Evolutionary conservation across 306 rosid genomes (phyloP).

Genomic region (Prunus dulcis): DNA sequence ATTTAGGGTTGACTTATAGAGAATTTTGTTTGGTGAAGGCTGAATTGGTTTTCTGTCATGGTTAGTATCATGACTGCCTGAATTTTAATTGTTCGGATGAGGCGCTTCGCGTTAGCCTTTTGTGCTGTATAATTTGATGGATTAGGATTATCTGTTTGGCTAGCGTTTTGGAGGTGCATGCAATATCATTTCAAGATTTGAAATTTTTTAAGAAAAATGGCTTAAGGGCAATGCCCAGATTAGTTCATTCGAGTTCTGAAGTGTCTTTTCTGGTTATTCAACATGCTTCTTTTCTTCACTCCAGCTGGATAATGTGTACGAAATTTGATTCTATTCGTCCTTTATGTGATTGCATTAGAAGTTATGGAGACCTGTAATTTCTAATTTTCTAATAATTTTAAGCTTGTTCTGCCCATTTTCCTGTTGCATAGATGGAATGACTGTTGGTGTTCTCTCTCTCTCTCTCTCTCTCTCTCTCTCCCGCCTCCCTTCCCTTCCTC

Average conservation of each 20-base stretch:
- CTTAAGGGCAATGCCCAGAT: background rate
- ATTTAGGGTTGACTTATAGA: background rate
- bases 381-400: background rate
- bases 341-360: background rate
- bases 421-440: background rate
- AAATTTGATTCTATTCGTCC: background rate
- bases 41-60: background rate
- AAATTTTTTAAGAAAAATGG: background rate
- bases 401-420: background rate
- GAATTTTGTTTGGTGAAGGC: background rate
- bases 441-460: background rate
- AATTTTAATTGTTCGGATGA: slow-evolving; percentile 5
- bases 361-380: background rate
- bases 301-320: background rate
- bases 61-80: background rate
- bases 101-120: background rate
- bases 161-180: background rate
- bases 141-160: slow-evolving; percentile 1
- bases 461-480: background rate
- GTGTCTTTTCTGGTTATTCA: background rate
- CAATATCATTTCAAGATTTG: background rate
- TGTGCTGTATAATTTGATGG: background rate
- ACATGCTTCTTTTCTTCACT: background rate
- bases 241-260: background rate
- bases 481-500: background rate